Conservation (phyloP, 169 alveolate genomes). For the Eimeria falciformis region DNA sequence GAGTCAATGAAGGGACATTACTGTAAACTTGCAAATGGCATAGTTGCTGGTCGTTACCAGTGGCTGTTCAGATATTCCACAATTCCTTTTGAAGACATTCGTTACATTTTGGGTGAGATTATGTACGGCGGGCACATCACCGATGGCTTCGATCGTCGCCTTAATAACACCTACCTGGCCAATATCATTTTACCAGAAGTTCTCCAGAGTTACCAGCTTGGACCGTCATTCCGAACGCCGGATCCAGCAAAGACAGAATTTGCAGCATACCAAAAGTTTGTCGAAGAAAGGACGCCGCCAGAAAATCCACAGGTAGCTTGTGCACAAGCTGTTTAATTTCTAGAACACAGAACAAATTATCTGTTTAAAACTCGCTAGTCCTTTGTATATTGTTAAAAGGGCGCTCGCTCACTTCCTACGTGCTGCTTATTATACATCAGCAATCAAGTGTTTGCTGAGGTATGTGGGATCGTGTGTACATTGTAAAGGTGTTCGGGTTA, state of each 20-base stretch:
- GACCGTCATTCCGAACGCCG: slow-evolving; percentile 93
- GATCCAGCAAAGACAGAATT: slow-evolving; percentile 95
- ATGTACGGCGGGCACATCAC: slow-evolving; percentile 99
- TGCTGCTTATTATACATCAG: background rate
- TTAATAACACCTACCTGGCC: slow-evolving; percentile 94
- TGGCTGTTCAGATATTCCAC: slow-evolving; percentile 85
- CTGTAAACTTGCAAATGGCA: too few species aligned
- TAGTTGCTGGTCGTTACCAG: too few species aligned
- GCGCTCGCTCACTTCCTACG: too few species aligned
- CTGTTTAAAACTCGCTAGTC: too few species aligned
- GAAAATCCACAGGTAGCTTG: slow-evolving; percentile 90
- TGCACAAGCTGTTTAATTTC: too few species aligned
- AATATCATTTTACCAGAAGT: slow-evolving; percentile 93
- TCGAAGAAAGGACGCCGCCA: slow-evolving; percentile 95
- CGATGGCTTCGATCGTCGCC: slow-evolving; percentile 97
- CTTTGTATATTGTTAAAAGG: too few species aligned
- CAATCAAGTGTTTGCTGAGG: background rate
- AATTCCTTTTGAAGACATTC: slow-evolving; percentile 97
- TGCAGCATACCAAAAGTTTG: slow-evolving; percentile 92
- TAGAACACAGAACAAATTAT: too few species aligned
- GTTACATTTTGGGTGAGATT: slow-evolving; percentile 97
- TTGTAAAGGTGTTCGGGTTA: slow-evolving; percentile 91
- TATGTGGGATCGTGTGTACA: slow-evolving; percentile 70
- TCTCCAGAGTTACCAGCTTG: slow-evolving; percentile 90
- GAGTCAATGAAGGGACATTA: too few species aligned